These are phyloP conservation scores for Kingdonia uniflora DNA, from an alignment of 164 flowering plant species.

Conservation along the genomic window DNA sequence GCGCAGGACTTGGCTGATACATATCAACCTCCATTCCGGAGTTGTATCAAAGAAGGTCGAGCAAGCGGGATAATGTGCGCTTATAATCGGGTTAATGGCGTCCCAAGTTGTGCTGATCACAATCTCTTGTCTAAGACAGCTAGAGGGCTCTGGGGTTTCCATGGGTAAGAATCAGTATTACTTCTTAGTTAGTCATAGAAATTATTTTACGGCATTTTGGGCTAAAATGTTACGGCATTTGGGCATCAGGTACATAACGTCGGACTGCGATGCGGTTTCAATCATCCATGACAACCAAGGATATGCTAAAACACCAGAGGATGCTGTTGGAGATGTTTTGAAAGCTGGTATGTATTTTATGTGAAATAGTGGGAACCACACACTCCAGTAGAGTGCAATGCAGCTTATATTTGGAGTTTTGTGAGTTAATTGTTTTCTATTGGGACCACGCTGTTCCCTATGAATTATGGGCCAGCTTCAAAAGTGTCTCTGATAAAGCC, in stretches of 20 bases:
- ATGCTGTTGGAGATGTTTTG: conserved; percentile 75
- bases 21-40: conserved; percentile 80
- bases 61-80: conserved; percentile 94
- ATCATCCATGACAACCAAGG: conserved; percentile 47
- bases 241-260: conserved; percentile 65
- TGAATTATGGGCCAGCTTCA: too few relatives aligned
- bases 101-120: conserved; percentile 74
- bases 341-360: conserved; percentile 47
- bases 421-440: too few relatives aligned
- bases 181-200: too few relatives aligned
- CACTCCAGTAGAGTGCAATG: too few relatives aligned
- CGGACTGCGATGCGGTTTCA: conserved; percentile 85
- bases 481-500: too few relatives aligned
- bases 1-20: conserved; percentile 80
- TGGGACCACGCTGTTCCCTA: too few relatives aligned
- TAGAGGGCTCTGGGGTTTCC: conserved; percentile 55
- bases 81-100: conserved; percentile 78
- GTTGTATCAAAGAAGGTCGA: conserved; percentile 51
- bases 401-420: too few relatives aligned
- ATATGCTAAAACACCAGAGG: conserved; percentile 72
- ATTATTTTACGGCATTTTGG: background rate
- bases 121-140: conserved; percentile 57
- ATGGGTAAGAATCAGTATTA: conserved; percentile 36
- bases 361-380: too few relatives aligned
- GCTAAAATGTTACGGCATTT: background rate